Conservation (phyloP, 2,329 filamentous ascomycete species). For the Ceratocystis smalleyi region DNA sequence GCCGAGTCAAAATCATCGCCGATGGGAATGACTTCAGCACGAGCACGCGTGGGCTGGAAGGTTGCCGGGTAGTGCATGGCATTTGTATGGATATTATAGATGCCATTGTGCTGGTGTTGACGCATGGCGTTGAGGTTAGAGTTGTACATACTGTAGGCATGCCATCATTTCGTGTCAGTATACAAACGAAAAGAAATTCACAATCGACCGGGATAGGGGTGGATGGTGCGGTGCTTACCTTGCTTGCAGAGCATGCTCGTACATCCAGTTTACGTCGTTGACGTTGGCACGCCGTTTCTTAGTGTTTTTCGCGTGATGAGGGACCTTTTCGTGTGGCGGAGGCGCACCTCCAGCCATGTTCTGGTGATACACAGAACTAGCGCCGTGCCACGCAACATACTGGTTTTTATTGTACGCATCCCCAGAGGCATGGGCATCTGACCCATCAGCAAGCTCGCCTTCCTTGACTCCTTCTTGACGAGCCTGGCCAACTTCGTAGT, state of each 20-base stretch:
- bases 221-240: slow-evolving; percentile 41
- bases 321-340: slow-evolving; percentile 29
- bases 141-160: slow-evolving; percentile 60
- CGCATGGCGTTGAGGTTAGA: slow-evolving; percentile 53
- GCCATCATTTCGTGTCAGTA: slow-evolving; percentile 14
- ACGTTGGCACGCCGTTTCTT: slow-evolving; percentile 79
- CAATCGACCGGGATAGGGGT: too few relatives aligned
- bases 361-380: slow-evolving; percentile 87
- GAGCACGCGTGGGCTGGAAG: slow-evolving; percentile 79
- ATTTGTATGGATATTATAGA: slow-evolving; percentile 93
- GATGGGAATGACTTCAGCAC: slow-evolving; percentile 45
- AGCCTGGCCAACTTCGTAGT: slow-evolving; percentile 69
- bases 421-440: slow-evolving; percentile 60
- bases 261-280: slow-evolving; percentile 90
- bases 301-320: slow-evolving; percentile 48
- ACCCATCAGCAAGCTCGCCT: slow-evolving; percentile 80
- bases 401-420: slow-evolving; percentile 97
- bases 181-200: slow-evolving; percentile 14
- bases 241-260: slow-evolving; percentile 82
- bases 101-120: slow-evolving; percentile 52
- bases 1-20: slow-evolving; percentile 22
- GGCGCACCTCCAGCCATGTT: slow-evolving; percentile 61
- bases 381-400: slow-evolving; percentile 96
- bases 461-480: slow-evolving; percentile 65
- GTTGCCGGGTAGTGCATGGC: slow-evolving; percentile 69